Conservation (phyloP, 2,329 filamentous ascomycete genomes). For the Exophiala alcalophila region DNA sequence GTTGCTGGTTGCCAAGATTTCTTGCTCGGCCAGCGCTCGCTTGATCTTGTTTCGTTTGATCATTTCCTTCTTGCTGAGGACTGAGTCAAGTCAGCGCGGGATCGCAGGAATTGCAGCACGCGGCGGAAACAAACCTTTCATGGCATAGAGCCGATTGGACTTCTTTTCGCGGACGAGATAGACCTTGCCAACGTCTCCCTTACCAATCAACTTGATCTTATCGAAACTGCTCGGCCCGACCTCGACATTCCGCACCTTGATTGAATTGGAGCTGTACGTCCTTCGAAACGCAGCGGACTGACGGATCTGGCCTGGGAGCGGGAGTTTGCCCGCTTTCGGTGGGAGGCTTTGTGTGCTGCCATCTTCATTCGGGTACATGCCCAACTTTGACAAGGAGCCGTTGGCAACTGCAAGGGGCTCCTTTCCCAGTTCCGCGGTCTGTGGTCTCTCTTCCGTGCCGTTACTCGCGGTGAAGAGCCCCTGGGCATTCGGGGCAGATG, state of each 20-base stretch:
- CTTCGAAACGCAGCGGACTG: slow-evolving; percentile 74
- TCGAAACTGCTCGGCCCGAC: slow-evolving; percentile 94
- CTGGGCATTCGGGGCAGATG: slow-evolving; percentile 94
- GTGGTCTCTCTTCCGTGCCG: slow-evolving; percentile 65
- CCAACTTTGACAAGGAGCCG: slow-evolving; percentile 51
- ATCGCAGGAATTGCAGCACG: not conserved
- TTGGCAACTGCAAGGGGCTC: slow-evolving; percentile 66
- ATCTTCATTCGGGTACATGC: slow-evolving; percentile 50
- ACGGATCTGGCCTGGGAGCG: slow-evolving; percentile 63
- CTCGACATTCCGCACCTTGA: slow-evolving; percentile 96
- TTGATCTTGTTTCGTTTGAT: slow-evolving; percentile 99
- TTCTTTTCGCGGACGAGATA: slow-evolving; percentile 98
- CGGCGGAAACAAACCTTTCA: slow-evolving; percentile 72
- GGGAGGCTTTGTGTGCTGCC: slow-evolving; percentile 40
- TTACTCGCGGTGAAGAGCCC: slow-evolving; percentile 68
- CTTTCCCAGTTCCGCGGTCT: slow-evolving; percentile 82
- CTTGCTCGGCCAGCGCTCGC: slow-evolving; percentile 92
- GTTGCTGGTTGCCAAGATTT: slow-evolving; percentile 96
- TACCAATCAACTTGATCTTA: slow-evolving; percentile 99
- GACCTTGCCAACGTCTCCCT: slow-evolving; percentile 97
- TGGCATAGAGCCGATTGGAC: slow-evolving; percentile 89
- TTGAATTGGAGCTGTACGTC: slow-evolving; percentile 98
- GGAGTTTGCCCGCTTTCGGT: slow-evolving; percentile 56
- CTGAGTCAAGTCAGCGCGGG: slow-evolving; percentile 53
- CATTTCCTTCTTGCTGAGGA: slow-evolving; percentile 99